Evolutionary conservation across 2,329 filamentous ascomycete species (phyloP).

Genomic region (Epicoccum nigrum): DNA sequence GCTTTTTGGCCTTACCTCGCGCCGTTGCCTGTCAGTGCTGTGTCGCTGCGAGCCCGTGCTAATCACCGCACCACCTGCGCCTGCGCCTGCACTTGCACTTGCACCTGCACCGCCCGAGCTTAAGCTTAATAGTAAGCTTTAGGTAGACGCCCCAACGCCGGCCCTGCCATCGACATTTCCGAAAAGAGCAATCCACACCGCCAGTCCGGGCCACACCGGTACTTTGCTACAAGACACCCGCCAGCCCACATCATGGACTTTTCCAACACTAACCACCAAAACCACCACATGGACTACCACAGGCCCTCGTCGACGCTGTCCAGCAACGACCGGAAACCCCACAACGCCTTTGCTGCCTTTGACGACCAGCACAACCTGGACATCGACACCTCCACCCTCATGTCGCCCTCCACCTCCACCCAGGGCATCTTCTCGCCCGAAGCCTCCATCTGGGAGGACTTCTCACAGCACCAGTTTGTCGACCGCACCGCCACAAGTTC

Average conservation of each 20-base stretch:
- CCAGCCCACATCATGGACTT: conserved; percentile 45
- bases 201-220: conserved; percentile 49
- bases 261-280: conserved; percentile 28
- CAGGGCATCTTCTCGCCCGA: conserved; percentile 60
- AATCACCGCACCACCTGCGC: neutral
- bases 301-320: conserved; percentile 45
- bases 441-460: conserved; percentile 57
- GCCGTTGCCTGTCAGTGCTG: conserved; percentile 4
- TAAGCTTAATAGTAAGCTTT: too few species aligned
- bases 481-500: conserved; percentile 47
- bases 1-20: neutral
- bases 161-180: conserved; percentile 34
- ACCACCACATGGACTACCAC: conserved; percentile 48
- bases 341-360: conserved; percentile 50
- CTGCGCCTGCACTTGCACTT: too few species aligned
- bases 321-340: conserved; percentile 47
- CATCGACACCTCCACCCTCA: conserved; percentile 52
- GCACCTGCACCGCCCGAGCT: too few species aligned
- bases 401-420: conserved; percentile 56
- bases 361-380: conserved; percentile 60
- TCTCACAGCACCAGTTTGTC: conserved; percentile 48
- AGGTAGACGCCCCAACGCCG: too few species aligned
- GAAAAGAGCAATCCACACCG: conserved; percentile 48
- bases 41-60: conserved; percentile 1
- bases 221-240: conserved; percentile 46